These are phyloP conservation scores for Mycena floridula DNA, from an alignment of 768 basidiomycete genomes.

Conservation along the genomic window DNA sequence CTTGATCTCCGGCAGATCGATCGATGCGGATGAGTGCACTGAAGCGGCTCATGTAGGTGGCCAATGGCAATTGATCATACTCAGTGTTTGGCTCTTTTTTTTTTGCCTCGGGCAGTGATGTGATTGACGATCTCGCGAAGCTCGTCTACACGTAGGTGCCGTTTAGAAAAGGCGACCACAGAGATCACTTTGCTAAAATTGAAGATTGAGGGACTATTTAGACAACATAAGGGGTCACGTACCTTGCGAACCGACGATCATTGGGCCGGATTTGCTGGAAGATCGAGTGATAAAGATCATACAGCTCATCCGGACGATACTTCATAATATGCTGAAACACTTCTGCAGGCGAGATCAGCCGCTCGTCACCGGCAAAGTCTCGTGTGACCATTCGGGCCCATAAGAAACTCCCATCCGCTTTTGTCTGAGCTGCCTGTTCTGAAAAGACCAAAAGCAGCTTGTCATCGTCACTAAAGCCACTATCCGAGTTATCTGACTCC, in stretches of 20 bases:
- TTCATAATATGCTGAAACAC: slow-evolving; percentile 11
- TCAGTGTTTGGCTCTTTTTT: slow-evolving; percentile 4
- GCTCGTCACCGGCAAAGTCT: slow-evolving; percentile 9
- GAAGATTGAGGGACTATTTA: slow-evolving; percentile 5
- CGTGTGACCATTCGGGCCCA: slow-evolving; percentile 20
- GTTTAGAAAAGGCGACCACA: slow-evolving; percentile 19
- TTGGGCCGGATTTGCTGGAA: slow-evolving; percentile 9
- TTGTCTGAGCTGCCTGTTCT: background rate
- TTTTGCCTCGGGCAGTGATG: slow-evolving; percentile 6
- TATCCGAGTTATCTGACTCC: background rate
- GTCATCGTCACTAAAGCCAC: background rate
- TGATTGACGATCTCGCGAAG: slow-evolving; percentile 18
- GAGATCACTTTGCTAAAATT: slow-evolving; percentile 20
- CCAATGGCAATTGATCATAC: background rate
- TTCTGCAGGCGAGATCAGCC: slow-evolving; percentile 13
- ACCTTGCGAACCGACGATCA: slow-evolving; percentile 10
- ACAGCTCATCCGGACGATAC: background rate
- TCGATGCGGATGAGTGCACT: slow-evolving; percentile 13
- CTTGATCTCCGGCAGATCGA: slow-evolving; percentile 6
- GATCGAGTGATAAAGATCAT: slow-evolving; percentile 14
- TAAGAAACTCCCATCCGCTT: slow-evolving; percentile 21
- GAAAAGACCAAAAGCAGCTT: too few relatives aligned
- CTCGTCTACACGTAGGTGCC: slow-evolving; percentile 20
- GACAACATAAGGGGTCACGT: slow-evolving; percentile 3
- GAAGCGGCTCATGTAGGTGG: background rate